A percentile compares a stretch with the other conserved stretches of the same genome.
These are phyloP conservation scores for Schizothecium vesticola DNA, from an alignment of 495 filamentous ascomycete species.

Conservation along the genomic window DNA sequence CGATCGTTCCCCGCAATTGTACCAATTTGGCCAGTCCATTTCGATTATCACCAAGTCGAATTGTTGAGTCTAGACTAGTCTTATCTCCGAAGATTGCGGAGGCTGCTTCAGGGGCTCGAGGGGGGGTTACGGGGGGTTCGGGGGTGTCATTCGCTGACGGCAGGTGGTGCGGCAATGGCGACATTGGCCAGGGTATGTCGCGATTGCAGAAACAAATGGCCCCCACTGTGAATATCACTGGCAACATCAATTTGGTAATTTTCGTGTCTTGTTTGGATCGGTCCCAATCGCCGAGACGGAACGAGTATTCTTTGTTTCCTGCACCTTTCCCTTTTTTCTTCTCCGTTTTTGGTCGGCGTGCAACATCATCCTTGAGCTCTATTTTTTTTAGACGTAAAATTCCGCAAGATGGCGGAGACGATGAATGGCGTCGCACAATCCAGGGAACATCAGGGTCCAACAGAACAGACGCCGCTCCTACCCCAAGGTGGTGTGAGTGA, in stretches of 20 bases:
- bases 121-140: neutral
- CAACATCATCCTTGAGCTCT: neutral
- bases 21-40: conserved; percentile 1
- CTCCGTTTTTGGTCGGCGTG: neutral
- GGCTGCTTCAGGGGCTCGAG: neutral
- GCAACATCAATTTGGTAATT: neutral
- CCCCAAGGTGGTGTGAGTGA: neutral
- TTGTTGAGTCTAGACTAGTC: neutral
- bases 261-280: no score
- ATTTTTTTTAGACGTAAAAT: neutral
- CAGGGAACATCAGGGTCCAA: neutral
- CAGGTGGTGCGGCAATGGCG: conserved; percentile 2
- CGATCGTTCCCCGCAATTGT: conserved; percentile 21
- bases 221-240: neutral
- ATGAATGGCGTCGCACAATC: neutral
- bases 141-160: neutral
- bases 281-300: neutral
- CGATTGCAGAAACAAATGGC: conserved; percentile 6
- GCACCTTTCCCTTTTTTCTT: neutral
- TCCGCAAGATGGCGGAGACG: neutral
- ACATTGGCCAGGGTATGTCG: conserved; percentile 22
- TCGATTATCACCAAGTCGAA: neutral
- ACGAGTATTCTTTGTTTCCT: neutral
- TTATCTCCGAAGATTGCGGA: neutral
- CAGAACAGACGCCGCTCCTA: conserved; percentile 8